A percentile compares a stretch with the other conserved stretches of the same genome.
Evolutionary conservation across 352 stramenopile species (phyloP).

Genomic region (Globisporangium orthogonon): DNA sequence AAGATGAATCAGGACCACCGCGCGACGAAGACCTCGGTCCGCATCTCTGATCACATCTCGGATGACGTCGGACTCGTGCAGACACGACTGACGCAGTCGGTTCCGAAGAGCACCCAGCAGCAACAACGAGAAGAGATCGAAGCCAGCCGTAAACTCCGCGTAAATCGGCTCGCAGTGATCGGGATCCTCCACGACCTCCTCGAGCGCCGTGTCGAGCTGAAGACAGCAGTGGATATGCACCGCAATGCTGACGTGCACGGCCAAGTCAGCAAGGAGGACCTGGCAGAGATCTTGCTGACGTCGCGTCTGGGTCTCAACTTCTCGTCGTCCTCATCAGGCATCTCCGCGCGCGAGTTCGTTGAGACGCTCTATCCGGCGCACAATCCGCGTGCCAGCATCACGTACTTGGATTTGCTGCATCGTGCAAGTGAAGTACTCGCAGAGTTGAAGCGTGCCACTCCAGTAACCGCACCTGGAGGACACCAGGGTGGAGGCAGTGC

Average conservation of each 20-base stretch:
- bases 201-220: slow-evolving; percentile 61
- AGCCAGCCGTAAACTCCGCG: slow-evolving; percentile 16
- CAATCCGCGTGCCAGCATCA: slow-evolving; percentile 18
- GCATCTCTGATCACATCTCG: slow-evolving; percentile 38
- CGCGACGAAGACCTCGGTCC: slow-evolving; percentile 49
- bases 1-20: slow-evolving; percentile 55
- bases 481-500: background rate
- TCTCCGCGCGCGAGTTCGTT: slow-evolving; percentile 52
- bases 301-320: slow-evolving; percentile 62
- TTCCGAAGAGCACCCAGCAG: slow-evolving; percentile 5
- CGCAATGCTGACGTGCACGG: slow-evolving; percentile 47
- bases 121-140: background rate
- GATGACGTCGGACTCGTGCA: slow-evolving; percentile 12
- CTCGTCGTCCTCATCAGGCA: slow-evolving; percentile 16
- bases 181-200: slow-evolving; percentile 63
- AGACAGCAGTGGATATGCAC: slow-evolving; percentile 64
- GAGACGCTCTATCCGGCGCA: slow-evolving; percentile 46
- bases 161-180: slow-evolving; percentile 29
- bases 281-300: slow-evolving; percentile 58
- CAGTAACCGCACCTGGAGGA: background rate
- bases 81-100: slow-evolving; percentile 9
- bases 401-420: slow-evolving; percentile 59
- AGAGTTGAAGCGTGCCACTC: slow-evolving; percentile 25
- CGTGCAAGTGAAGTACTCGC: slow-evolving; percentile 49
- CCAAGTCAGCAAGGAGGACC: slow-evolving; percentile 47